Base-by-base conservation (phyloP, 1,284 basidiomycete genomes). In the Trametes pubescens region DNA sequence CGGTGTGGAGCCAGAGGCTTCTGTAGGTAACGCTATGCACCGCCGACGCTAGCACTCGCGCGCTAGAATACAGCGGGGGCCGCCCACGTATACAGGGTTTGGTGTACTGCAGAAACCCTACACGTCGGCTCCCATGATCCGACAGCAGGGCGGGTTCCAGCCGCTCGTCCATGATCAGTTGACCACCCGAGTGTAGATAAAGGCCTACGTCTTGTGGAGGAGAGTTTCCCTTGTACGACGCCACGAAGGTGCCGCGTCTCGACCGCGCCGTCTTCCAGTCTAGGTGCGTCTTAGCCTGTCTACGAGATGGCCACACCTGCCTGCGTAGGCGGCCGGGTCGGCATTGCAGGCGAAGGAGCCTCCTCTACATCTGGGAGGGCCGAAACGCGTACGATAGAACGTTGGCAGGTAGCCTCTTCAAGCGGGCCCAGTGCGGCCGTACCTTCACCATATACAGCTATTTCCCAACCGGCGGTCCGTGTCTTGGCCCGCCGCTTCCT, bases 241-340 rank as follows among this genome's bases (percentile, higher is more conserved):
- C 59, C 59, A 61, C 59, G 37, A 61, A 16, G 59, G 37, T 51
- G 46, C 38, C 47, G 53, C 52, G 47, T n/a, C 53, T 61, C 44
- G 59, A 61, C 52, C 46, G 38, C 35, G 21, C 26, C 35, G 46
- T 18, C 46, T 24, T 14, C 11, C 18, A 51, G 59, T 32, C 52
- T 55, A 35, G 53, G 59, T 55, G 34, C 26, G 46, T 51, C 59
- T 14, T 18, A 26, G 38, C 24, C 46, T 16, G 32, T 9, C 37
- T 51, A 29, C 7, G 22, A 26, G 47, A 35, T 21, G 9, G 37
- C 34, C 38, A 29, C 2, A 29, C 16, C 1, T 43, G n/a, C n/a
- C 14, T 35, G 8, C 51, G 16, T n/a, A 26, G 21, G 21, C 35
- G 21, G 34, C 51, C 51, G 35, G 7, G 47, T 49, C 47, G 47